Evolutionary conservation across 2,329 filamentous ascomycete species (phyloP).

Genomic region (Fusarium temperatum): DNA sequence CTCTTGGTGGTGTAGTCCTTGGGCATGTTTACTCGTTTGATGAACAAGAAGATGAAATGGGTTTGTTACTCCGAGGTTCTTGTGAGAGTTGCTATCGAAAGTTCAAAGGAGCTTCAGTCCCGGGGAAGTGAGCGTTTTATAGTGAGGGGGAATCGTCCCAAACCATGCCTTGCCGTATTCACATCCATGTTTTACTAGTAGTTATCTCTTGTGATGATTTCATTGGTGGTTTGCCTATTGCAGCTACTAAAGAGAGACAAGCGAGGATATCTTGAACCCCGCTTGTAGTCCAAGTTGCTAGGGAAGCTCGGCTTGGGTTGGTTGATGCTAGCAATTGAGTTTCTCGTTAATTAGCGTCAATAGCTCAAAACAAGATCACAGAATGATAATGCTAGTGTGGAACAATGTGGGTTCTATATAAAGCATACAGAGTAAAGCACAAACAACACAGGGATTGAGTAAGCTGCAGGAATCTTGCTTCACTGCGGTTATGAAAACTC

Average conservation of each 20-base stretch:
- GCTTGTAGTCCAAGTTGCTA: background rate
- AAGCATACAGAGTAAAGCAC: background rate
- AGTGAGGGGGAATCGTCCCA: background rate
- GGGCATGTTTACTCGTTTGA: slow-evolving; percentile 18
- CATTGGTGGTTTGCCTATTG: slow-evolving; percentile 6
- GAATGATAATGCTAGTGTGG: background rate
- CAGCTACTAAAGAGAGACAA: background rate
- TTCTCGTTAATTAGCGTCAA: background rate
- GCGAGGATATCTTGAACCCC: background rate
- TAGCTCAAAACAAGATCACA: background rate
- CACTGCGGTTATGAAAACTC: no score
- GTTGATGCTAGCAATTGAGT: background rate
- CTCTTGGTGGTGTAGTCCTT: slow-evolving; percentile 54
- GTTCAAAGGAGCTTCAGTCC: background rate
- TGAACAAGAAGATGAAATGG: background rate
- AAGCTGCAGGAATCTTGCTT: background rate
- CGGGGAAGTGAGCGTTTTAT: background rate
- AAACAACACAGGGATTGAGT: background rate
- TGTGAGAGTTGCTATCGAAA: background rate
- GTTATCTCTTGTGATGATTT: background rate
- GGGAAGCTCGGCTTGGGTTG: background rate
- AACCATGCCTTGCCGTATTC: background rate
- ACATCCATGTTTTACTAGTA: background rate
- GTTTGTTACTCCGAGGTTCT: background rate
- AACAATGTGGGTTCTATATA: background rate